These are phyloP conservation scores for Erodium trifolium DNA, from an alignment of 441 rosid species.

Conservation along the genomic window DNA sequence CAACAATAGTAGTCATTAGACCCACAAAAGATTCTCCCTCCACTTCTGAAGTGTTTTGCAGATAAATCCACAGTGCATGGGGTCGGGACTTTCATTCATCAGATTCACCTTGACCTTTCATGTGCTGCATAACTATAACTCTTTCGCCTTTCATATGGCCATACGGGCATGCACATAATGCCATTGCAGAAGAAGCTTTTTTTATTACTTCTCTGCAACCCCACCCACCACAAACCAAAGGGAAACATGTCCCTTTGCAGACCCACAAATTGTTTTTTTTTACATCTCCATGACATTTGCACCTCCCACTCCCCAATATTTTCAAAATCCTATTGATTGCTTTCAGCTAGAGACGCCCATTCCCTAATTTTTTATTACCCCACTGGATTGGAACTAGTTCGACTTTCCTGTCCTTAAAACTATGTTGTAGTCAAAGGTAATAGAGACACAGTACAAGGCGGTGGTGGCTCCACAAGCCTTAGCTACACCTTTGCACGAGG, in stretches of 20 bases:
- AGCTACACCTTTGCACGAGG: background rate
- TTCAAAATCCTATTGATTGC: background rate
- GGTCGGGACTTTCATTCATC: background rate
- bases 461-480: constrained; percentile 5
- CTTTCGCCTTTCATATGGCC: background rate
- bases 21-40: constrained; percentile 26
- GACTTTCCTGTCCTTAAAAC: background rate
- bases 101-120: constrained; percentile 19
- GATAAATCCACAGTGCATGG: constrained; percentile 21
- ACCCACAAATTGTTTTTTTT: background rate
- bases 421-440: constrained; percentile 4
- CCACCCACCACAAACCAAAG: background rate
- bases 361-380: background rate
- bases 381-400: background rate
- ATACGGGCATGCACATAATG: constrained; percentile 6
- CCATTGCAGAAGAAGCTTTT: background rate
- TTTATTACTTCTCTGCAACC: background rate
- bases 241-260: constrained; percentile 7
- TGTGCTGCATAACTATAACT: constrained; percentile 1
- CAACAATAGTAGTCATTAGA: constrained; percentile 4
- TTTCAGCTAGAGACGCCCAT: background rate
- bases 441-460: background rate
- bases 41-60: constrained; percentile 15
- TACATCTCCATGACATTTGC: background rate
- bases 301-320: background rate